Conservation (phyloP, 2,329 filamentous ascomycete genomes). For the Penicillium rolfsii region DNA sequence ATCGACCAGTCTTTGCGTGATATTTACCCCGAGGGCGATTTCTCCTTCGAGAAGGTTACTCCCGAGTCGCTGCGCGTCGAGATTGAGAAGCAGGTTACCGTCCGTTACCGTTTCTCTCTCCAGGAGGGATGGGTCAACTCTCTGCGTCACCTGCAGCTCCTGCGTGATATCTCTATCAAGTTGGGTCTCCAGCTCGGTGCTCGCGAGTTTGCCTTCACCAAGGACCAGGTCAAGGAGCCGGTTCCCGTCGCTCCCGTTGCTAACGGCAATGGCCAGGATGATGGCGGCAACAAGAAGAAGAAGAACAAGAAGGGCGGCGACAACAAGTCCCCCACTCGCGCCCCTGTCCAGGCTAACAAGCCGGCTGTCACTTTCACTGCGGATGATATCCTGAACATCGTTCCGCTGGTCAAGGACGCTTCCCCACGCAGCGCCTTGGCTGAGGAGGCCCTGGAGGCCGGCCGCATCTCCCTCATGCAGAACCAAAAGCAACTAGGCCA, state of each 20-base stretch:
- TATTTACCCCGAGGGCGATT: slow-evolving; percentile 80
- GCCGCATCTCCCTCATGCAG: slow-evolving; percentile 93
- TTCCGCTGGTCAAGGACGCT: slow-evolving; percentile 95
- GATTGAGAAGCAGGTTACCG: slow-evolving; percentile 70
- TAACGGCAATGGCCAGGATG: slow-evolving; percentile 41
- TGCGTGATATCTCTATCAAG: slow-evolving; percentile 87
- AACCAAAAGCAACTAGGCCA: slow-evolving; percentile 94
- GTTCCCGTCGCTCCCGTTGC: slow-evolving; percentile 44
- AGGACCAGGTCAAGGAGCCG: slow-evolving; percentile 43
- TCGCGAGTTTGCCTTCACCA: slow-evolving; percentile 73
- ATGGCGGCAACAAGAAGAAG: slow-evolving; percentile 58
- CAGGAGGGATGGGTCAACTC: slow-evolving; percentile 67
- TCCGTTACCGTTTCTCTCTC: slow-evolving; percentile 77
- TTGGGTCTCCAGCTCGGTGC: slow-evolving; percentile 85
- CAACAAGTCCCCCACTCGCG: slow-evolving; percentile 51
- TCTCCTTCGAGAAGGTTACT: slow-evolving; percentile 77
- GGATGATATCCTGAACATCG: slow-evolving; percentile 87
- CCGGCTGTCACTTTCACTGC: slow-evolving; percentile 69
- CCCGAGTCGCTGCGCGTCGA: slow-evolving; percentile 70
- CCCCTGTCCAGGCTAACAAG: slow-evolving; percentile 49
- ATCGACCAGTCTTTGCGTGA: slow-evolving; percentile 72
- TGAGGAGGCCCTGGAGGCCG: slow-evolving; percentile 93
- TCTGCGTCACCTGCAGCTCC: slow-evolving; percentile 76
- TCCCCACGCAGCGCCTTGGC: slow-evolving; percentile 86
- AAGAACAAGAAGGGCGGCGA: slow-evolving; percentile 63